Percentiles rank a stretch among this genome's conserved stretches.
These are phyloP conservation scores for Flueggea neowawraea DNA, from an alignment of 441 rosid species.

Conservation along the genomic window DNA sequence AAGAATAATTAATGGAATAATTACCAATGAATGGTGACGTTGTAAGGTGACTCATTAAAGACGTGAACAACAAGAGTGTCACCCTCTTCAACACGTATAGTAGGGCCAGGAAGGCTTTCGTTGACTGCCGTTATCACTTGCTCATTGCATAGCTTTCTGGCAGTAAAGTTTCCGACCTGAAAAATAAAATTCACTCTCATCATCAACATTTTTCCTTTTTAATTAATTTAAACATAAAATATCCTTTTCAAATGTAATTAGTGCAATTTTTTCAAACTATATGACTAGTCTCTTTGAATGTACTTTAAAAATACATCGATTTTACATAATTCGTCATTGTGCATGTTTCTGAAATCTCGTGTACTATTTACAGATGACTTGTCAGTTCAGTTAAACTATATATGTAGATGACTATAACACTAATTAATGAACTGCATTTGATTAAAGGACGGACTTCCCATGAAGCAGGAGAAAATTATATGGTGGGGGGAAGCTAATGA, in stretches of 20 bases:
- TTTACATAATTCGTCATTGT: too few relatives aligned
- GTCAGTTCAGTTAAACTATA: not conserved
- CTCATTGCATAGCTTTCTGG: conserved; percentile 49
- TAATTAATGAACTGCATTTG: too few relatives aligned
- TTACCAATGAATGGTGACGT: conserved; percentile 86
- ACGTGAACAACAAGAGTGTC: conserved; percentile 78
- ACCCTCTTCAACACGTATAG: conserved; percentile 54
- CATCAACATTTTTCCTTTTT: too few relatives aligned
- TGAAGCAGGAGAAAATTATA: too few relatives aligned
- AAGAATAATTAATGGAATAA: too few relatives aligned
- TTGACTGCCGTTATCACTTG: conserved; percentile 73
- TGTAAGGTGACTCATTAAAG: conserved; percentile 73
- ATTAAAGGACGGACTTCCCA: too few relatives aligned
- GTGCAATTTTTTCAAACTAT: too few relatives aligned
- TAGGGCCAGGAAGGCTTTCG: conserved; percentile 79
- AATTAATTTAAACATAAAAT: not conserved
- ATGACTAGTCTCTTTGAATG: too few relatives aligned
- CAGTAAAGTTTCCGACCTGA: conserved; percentile 70
- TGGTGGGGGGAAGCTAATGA: too few relatives aligned
- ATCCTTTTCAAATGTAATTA: not conserved
- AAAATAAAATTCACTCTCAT: not conserved
- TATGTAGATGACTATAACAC: too few relatives aligned
- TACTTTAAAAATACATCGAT: too few relatives aligned
- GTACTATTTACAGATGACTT: not conserved
- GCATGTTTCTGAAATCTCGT: too few relatives aligned